A percentile compares a stretch with the other conserved stretches of the same genome.
Conservation (phyloP, 1,284 basidiomycete genomes). For the Rhodotorula mucilaginosa region DNA sequence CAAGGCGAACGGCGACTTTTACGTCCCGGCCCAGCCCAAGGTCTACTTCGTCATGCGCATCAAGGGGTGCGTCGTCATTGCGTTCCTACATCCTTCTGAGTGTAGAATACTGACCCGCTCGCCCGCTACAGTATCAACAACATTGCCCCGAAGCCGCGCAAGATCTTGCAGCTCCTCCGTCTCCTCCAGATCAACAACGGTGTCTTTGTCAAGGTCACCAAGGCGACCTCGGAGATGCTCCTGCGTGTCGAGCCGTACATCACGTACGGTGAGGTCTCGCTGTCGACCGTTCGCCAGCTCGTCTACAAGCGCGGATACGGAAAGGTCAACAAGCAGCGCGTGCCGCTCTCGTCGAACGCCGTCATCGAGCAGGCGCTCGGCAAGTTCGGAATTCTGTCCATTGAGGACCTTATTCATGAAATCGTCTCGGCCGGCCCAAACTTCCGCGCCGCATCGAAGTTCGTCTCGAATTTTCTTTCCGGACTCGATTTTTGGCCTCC, state of each 20-base stretch:
- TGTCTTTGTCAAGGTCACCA: conserved; percentile 96
- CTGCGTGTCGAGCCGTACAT: conserved; percentile 96
- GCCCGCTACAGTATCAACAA: conserved; percentile 82
- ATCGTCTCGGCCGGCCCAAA: conserved; percentile 93
- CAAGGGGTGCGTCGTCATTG: conserved; percentile 67
- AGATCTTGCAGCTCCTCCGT: conserved; percentile 97
- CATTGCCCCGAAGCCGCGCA: conserved; percentile 97
- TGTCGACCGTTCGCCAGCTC: conserved; percentile 94
- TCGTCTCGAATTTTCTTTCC: conserved; percentile 16
- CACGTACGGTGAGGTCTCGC: conserved; percentile 93
- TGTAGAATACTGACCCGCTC: background rate
- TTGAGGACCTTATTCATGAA: conserved; percentile 98
- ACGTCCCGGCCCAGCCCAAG: conserved; percentile 93
- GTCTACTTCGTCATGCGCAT: conserved; percentile 98
- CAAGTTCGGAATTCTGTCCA: conserved; percentile 93
- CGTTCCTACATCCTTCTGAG: background rate
- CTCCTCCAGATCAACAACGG: conserved; percentile 99
- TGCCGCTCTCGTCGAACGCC: conserved; percentile 90
- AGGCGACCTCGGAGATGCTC: conserved; percentile 96
- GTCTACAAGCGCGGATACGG: conserved; percentile 99
- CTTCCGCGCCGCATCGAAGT: conserved; percentile 82
- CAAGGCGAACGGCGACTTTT: conserved; percentile 90
- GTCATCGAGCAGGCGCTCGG: conserved; percentile 90
- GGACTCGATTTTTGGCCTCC: background rate
- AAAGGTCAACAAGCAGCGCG: conserved; percentile 96